Base-by-base conservation (phyloP, 2,329 filamentous ascomycete genomes). In the Colletotrichum camelliae region DNA sequence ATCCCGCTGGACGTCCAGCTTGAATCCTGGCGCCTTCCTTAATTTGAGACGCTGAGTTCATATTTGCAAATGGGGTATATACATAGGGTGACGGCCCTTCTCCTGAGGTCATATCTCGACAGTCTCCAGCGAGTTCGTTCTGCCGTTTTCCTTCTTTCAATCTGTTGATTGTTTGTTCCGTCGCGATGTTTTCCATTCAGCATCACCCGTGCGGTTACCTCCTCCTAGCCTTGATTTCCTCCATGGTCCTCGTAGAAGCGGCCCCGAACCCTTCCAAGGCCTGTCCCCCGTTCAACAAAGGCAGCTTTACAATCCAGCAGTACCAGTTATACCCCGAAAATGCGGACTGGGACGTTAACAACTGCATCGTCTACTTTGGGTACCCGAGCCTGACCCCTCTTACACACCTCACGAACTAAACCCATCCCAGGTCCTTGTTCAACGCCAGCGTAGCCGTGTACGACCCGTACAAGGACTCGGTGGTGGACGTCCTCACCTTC, bases 291-390 rank as follows among this genome's bases (percentile, higher is more conserved):
- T 69, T 80, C 5, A 70, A 74, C 7, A 77, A 74, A 8, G 79
- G 79, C 24, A 80, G 72, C 64, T 81, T 81, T 43, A 74, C 70
- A 15, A 77, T 82, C 16, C 60, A 81, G 33, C 76, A 79, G 8
- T 84, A 80, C 70, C 84, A 84, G 48, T 76, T 85, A 3, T 85
- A 85, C 48, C 82, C 84, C 13, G 83, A 84, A 67, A 84, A 85
- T 52, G 82, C 80, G 7, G 83, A 85, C 61, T 85, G 82, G 75
- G 81, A 85, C 75, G 67, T 77, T 7, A 75, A 81, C n/a, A 75
- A 77, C 21, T 85, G 83, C 64, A 77, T 83, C 31, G 70, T 83
- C 24, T 84, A 82, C 67, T 81, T 85, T 37, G 81, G 81, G 81
- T 83, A 52, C 6, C 15, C 7, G 15, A 13, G 8, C 29, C 37